Evolutionary conservation across 345 rosid genomes (phyloP).

Genomic region (Camelina laxa): DNA sequence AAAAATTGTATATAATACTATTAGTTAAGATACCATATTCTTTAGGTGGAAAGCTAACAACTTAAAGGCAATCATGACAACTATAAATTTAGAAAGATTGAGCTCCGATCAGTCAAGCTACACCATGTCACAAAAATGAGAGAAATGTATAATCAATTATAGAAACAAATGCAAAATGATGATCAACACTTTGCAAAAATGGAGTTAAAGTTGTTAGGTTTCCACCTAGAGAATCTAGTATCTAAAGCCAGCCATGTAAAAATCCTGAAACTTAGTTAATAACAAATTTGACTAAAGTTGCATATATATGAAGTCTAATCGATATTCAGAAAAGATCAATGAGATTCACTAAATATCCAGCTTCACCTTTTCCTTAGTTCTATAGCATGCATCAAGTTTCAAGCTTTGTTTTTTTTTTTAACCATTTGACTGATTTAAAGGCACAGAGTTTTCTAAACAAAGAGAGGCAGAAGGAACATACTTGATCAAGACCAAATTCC

Average conservation of each 20-base stretch:
- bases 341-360: neutral
- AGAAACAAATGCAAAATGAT: neutral
- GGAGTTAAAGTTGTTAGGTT: slow-evolving; percentile 5
- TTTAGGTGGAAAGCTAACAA: neutral
- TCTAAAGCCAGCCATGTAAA: neutral
- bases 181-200: neutral
- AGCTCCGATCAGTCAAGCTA: neutral
- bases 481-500: slow-evolving; percentile 69
- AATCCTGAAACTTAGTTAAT: neutral
- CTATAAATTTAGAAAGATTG: neutral
- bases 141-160: neutral
- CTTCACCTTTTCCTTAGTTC: neutral
- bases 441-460: too few relatives aligned
- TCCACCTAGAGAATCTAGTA: neutral
- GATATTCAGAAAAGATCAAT: neutral
- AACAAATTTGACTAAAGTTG: neutral
- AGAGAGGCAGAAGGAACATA: too few relatives aligned
- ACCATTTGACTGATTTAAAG: too few relatives aligned
- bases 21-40: neutral
- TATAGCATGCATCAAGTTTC: neutral
- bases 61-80: neutral
- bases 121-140: slow-evolving; percentile 7
- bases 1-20: neutral
- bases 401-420: too few relatives aligned
- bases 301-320: neutral